phyloP scores from a whole-genome alignment of 1,139 yeast species.

The Magnusiomyces magnusii region DNA sequence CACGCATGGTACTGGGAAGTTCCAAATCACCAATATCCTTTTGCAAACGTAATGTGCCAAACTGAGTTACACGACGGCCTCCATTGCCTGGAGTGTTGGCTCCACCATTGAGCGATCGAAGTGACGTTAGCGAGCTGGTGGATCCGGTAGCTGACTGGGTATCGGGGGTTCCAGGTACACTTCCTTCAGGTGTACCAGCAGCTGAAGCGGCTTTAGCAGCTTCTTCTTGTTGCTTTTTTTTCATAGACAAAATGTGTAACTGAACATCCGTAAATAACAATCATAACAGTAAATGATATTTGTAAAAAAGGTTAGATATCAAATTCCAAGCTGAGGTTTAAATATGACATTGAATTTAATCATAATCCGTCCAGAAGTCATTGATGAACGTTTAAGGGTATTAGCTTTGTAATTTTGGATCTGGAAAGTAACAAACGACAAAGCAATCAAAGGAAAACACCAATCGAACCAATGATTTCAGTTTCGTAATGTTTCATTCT shows the following conservation, averaged over 20 bases:
- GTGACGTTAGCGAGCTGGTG: slow-evolving; percentile 11
- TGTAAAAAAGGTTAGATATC: too few species aligned
- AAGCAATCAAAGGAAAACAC: too few species aligned
- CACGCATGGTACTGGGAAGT: slow-evolving; percentile 54
- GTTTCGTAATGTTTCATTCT: too few species aligned
- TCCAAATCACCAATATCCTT: slow-evolving; percentile 62
- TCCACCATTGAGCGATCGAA: neutral
- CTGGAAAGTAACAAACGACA: too few species aligned
- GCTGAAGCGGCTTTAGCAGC: slow-evolving; percentile 27
- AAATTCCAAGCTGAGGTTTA: too few species aligned
- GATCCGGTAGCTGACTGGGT: slow-evolving; percentile 2
- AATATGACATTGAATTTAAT: too few species aligned
- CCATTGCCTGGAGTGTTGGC: neutral
- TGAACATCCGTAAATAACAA: neutral
- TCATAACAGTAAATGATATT: neutral
- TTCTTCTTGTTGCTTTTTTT: slow-evolving; percentile 34
- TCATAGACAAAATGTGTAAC: slow-evolving; percentile 7
- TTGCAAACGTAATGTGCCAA: slow-evolving; percentile 39
- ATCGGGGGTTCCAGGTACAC: slow-evolving; percentile 8
- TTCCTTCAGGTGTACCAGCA: slow-evolving; percentile 21
- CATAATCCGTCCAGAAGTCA: too few species aligned
- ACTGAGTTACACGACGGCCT: neutral
- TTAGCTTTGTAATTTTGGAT: too few species aligned
- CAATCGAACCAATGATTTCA: too few species aligned
- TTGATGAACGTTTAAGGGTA: too few species aligned